Evolutionary conservation across 2,329 filamentous ascomycete genomes (phyloP), one percentile per base, ranked within the genome.

Genomic region (Diaporthe batatas): DNA sequence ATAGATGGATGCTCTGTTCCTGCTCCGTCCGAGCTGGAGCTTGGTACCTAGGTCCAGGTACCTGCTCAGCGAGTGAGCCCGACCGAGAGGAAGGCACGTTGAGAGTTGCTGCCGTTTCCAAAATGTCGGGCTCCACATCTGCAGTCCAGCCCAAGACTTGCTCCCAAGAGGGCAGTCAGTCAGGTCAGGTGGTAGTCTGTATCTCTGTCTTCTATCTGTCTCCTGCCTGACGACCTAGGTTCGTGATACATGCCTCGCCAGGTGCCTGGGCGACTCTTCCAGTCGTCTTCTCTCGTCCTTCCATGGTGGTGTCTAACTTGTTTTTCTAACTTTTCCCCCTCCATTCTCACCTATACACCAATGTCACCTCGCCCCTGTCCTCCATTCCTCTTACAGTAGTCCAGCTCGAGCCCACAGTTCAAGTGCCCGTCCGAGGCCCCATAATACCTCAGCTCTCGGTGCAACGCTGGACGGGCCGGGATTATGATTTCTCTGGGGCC

Each of bases 381-480:
- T 12, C 57, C n/a, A 16, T 59, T 51, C 62, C 62, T 39, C 29
- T 65, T 65, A n/a, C 29, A 36, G 59, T 36, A 65, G 42, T 51
- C 62, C 32, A 65, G 62, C 44, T 65, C 62, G 62, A 65, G 62
- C 62, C 62, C 62, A 65, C 62, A 65, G 62, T 65, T 65, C 62
- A 51, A 65, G 62, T 34, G 62, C 23, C 62, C 44, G 62, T 65
- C 62, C 62, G 44, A 44, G 62, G 62, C 44, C 62, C 62, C 62
- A 65, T 65, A 65, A 64, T 51, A 36, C 44, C 21, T 65, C 62
- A 42, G 23, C 42, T 65, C 44, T 65, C 18, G 62, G 62, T 65
- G 62, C 29, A n/a, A 65, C 62, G 62, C 62, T 65, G 62, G 62
- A 51, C 62, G 62, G 59, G 44, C 59, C 59, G 59, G 59, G 42